Conservation (phyloP, 768 basidiomycete species). For the Trametes sanguinea region DNA sequence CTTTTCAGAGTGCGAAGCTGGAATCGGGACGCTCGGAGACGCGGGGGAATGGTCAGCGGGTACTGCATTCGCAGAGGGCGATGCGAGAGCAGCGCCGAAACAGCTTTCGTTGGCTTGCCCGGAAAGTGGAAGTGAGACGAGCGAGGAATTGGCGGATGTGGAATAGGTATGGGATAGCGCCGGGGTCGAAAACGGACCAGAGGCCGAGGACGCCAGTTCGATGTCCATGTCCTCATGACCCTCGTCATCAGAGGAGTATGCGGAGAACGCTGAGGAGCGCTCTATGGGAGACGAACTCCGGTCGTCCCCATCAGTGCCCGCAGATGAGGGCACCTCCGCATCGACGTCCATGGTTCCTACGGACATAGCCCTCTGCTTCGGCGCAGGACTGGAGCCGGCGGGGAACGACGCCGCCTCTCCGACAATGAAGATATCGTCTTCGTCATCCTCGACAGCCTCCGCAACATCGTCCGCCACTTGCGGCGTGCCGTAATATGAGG, state of each 20-base stretch:
- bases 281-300: slow-evolving; percentile 36
- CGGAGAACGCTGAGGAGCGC: slow-evolving; percentile 32
- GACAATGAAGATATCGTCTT: slow-evolving; percentile 62
- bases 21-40: slow-evolving; percentile 21
- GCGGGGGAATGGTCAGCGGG: background rate
- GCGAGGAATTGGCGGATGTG: slow-evolving; percentile 43
- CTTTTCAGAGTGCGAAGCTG: slow-evolving; percentile 55
- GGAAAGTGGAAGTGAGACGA: slow-evolving; percentile 38
- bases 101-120: background rate
- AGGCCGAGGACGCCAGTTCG: slow-evolving; percentile 19
- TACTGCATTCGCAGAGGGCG: slow-evolving; percentile 2
- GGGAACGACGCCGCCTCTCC: slow-evolving; percentile 37
- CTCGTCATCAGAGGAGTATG: slow-evolving; percentile 40
- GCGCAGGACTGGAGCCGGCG: slow-evolving; percentile 18
- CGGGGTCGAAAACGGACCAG: slow-evolving; percentile 32
- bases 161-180: slow-evolving; percentile 40
- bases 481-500: slow-evolving; percentile 19
- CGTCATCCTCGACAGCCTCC: slow-evolving; percentile 35
- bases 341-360: slow-evolving; percentile 47
- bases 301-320: slow-evolving; percentile 22
- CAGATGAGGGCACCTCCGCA: slow-evolving; percentile 18
- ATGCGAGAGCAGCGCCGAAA: background rate
- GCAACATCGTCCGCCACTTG: slow-evolving; percentile 5
- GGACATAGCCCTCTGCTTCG: slow-evolving; percentile 48
- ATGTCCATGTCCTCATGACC: slow-evolving; percentile 23